Evolutionary conservation across 129 eudicot genomes (phyloP), one percentile per base, ranked within the genome.

Genomic region (Heracleum sosnowskyi): DNA sequence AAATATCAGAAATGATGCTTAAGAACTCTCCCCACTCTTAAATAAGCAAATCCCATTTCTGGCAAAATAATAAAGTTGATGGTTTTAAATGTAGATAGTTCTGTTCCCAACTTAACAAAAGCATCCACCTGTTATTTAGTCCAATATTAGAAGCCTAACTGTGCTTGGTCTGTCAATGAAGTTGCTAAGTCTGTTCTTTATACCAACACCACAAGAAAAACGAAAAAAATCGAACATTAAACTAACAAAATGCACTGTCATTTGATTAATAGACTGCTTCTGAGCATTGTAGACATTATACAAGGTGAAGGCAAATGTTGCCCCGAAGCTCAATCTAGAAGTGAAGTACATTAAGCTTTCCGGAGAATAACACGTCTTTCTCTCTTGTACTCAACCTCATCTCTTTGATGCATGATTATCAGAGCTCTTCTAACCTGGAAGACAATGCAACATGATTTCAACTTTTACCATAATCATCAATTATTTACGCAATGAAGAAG

Each of bases 311-410:
- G 76, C 45, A 72, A 72, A 40, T 72, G 51, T 72, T 40, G 76
- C 76, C 5, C 7, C 1, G n/a, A 22, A 44, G 31, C 28, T 40
- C 37, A n/a, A 69, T 33, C 41, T 69, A 13, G 39, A 68, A 69
- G 24, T 11, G 37, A 29, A 29, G 4, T 11, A 29, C 51, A 74
- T 82, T 82, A 93, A 68, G 96, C 91, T 86, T 96, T 96, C 4
- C 97, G 88, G 62, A 86, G 81, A 77, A 96, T 89, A 12, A 90
- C 85, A 63, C 99, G 88, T 80, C 96, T 85, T 80, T 92, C 97
- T 79, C 96, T 87, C 84, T 90, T 92, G 87, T 96, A 96, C 80
- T 96, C 99, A 20, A 96, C 97, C 83, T 96, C 99, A 13, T 96
- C 99, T 81, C 99, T 83, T 74, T 89, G 99, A 77, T 92, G 97